Evolutionary conservation across 176 grass and related monocot species (phyloP).

Genomic region (Alopecurus myosuroides): DNA sequence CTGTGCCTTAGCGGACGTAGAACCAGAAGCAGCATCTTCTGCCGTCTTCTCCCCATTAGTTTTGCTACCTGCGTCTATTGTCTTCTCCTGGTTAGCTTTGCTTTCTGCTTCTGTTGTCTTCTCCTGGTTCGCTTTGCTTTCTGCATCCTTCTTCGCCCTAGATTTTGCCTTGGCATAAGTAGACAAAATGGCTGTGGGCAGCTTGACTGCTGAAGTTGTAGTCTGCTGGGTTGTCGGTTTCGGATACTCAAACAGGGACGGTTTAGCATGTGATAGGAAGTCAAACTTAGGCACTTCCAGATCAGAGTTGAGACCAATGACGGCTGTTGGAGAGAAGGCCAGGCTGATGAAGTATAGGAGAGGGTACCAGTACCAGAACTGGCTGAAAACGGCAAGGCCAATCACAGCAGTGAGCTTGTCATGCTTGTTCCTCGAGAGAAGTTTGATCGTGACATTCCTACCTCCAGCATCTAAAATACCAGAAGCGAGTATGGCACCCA

Average conservation of each 20-base stretch:
- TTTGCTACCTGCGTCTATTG: slow-evolving; percentile 70
- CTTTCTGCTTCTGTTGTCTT: slow-evolving; percentile 73
- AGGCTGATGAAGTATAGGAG: slow-evolving; percentile 93
- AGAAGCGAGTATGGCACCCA: slow-evolving; percentile 97
- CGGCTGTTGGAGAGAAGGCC: slow-evolving; percentile 85
- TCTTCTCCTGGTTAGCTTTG: slow-evolving; percentile 36
- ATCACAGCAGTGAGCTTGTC: slow-evolving; percentile 93
- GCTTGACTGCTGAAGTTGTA: slow-evolving; percentile 64
- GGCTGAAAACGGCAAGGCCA: slow-evolving; percentile 91
- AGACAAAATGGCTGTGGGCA: slow-evolving; percentile 89
- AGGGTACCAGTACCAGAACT: slow-evolving; percentile 99
- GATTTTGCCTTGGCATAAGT: slow-evolving; percentile 95
- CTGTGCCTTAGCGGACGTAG: slow-evolving; percentile 43
- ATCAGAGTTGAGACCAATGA: slow-evolving; percentile 92
- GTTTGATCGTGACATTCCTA: slow-evolving; percentile 93
- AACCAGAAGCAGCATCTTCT: slow-evolving; percentile 44
- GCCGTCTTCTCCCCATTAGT: slow-evolving; percentile 61
- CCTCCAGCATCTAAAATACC: slow-evolving; percentile 98
- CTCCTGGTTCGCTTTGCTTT: slow-evolving; percentile 78
- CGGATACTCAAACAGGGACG: slow-evolving; percentile 88
- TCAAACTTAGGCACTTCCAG: slow-evolving; percentile 97
- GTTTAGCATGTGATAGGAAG: slow-evolving; percentile 87
- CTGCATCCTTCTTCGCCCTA: slow-evolving; percentile 90
- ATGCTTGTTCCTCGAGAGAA: slow-evolving; percentile 90
- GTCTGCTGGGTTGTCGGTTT: slow-evolving; percentile 74